Evolutionary conservation across 495 filamentous ascomycete species (phyloP), one percentile per base, ranked within the genome.

Genomic region (Daldinia caldariorum): DNA sequence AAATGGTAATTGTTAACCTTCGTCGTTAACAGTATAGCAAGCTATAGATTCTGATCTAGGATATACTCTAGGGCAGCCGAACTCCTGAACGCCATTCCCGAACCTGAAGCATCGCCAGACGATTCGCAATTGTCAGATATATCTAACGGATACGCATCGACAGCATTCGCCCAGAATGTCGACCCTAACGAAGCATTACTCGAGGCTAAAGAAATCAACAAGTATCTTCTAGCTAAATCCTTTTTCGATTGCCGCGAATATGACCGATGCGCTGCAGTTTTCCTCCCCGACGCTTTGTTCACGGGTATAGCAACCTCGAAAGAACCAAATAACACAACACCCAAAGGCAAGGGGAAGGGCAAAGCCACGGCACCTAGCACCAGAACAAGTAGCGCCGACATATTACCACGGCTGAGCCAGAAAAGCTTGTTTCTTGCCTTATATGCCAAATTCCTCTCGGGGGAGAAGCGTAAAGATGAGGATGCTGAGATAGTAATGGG

Each of bases 401-500:
- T 51, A 1, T 69, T 83, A 29, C 74, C 80, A 53, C 37, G 73
- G 6, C 74, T 97, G 61, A 97, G 94, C 78, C 92, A 97, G 76
- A 94, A 93, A 75, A 90, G 93, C 14, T 76, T 97, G n/a, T 99
- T 99, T 74, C 83, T 99, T 38, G 90, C 93, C 0, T 83, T 98
- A 13, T 99, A 99, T 70, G 91, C 96, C 20, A 96, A 93, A 66
- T 94, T 91, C 73, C 86, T 99, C 59, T 89, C 94, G 0, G 96
- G 96, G 2, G 96, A 98, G 82, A 99, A 99, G 82, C 87, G 91
- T 57, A 97, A 92, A 78, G 91, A 97, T 76, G 96, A 99, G 74
- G 96, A 97, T 35, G 91, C 91, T 29, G 96, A 99, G 80, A 98
- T 97, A 93, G 91, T 99, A 6, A 84, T 99, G 77, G 96, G 96